Base-by-base conservation (phyloP, 176 grass and related monocot species). In the Rhynchospora breviuscula region DNA sequence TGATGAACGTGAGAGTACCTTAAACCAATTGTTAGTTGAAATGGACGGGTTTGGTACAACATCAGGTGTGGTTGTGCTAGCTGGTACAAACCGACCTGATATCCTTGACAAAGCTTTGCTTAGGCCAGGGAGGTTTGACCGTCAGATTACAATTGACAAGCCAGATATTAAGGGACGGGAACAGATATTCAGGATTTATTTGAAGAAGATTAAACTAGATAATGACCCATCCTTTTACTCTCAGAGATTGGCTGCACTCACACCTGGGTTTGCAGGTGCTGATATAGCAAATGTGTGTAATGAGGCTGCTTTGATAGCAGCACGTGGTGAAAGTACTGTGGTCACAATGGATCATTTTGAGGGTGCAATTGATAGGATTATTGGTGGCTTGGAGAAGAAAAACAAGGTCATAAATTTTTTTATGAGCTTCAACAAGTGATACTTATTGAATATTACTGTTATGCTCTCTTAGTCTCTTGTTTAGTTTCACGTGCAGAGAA, bases 31-130 rank as follows among this genome's bases (percentile, higher is more conserved):
- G 80, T 90, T 95, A 60, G 96, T 98, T 63, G 96, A 98, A 84
- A 98, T 98, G 93, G 96, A 98, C 86, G 96, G 96, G 60, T 98
- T 95, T 87, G 93, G 93, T 70, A 98, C 96, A 18, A 98, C 89
- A 26, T 70, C 86, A 35, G 93, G 92, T 22, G 93, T 98, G 56
- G 93, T 93, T 78, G 91, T 95, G 79, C 91, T 98, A 89, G 96
- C 93, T 67, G 93, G 96, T 82, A 98, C 96, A 5, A 98, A 95
- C 64, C 85, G 93, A 89, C 93, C 96, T 84, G 96, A 93, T 87
- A 91, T 93, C 63, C 84, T 98, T 66, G 96, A 98, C 79, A 93
- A 98, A 68, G 96, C 96, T 68, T 91, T 98, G 83, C 82, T 98
- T 63, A 89, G 96, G 53, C 96, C 96, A 65, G 96, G 93, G 45